phyloP scores from a whole-genome alignment of 2,329 filamentous ascomycete species.

The Corinectria fuckeliana region DNA sequence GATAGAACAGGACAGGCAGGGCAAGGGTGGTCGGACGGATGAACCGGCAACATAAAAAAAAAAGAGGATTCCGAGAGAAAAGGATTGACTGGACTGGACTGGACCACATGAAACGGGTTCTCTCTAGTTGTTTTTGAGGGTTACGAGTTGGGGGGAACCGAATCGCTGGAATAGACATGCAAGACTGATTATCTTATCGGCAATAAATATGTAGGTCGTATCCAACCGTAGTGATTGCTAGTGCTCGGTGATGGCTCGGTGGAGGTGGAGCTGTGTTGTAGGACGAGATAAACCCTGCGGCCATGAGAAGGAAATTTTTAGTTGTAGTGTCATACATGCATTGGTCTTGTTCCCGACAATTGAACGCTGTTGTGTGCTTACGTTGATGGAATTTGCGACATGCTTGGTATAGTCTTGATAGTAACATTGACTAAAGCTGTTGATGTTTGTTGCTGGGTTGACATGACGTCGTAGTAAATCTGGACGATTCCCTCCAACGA shows the following conservation, averaged over 20 bases:
- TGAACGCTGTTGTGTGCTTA: not conserved
- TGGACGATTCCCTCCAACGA: too few species aligned
- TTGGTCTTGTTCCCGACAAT: not conserved
- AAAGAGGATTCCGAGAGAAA: not conserved
- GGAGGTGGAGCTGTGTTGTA: not conserved
- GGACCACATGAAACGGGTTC: not conserved
- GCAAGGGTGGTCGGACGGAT: constrained; percentile 9
- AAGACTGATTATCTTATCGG: not conserved
- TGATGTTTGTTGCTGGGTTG: constrained; percentile 2
- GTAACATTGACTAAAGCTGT: not conserved
- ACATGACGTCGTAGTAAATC: not conserved
- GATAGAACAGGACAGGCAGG: constrained; percentile 2
- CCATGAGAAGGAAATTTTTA: not conserved
- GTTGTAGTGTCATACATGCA: not conserved
- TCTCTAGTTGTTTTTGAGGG: not conserved
- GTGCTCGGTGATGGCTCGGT: not conserved
- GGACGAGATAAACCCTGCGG: not conserved
- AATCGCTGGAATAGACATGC: not conserved
- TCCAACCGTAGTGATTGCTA: not conserved
- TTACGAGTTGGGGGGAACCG: not conserved
- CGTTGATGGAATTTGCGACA: too few species aligned
- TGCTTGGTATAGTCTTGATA: too few species aligned
- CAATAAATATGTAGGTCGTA: too few species aligned
- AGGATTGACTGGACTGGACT: not conserved
- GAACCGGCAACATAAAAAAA: not conserved